These are phyloP conservation scores for Cytospora leucostoma DNA, from an alignment of 2,329 filamentous ascomycete species.

Conservation along the genomic window DNA sequence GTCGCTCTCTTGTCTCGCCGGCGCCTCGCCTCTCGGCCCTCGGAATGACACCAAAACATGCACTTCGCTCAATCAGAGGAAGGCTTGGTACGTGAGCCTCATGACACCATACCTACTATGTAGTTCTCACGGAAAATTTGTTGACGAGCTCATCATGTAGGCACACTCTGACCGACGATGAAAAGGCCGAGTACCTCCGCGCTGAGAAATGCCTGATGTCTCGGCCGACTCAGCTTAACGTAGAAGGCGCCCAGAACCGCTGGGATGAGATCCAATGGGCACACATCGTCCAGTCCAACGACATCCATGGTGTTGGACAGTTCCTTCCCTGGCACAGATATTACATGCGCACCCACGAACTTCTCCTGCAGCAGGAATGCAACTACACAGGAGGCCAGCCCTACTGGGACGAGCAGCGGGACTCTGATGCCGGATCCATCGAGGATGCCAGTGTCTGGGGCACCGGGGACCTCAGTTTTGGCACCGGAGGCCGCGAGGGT, in stretches of 20 bases:
- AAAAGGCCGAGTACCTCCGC: conserved; percentile 37
- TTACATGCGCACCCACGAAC: conserved; percentile 38
- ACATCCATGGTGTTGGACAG: conserved; percentile 36
- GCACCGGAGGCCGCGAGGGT: conserved; percentile 37
- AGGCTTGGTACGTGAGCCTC: neutral
- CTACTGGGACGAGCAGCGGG: conserved; percentile 41
- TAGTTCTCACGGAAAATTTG: neutral
- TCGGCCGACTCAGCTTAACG: conserved; percentile 30
- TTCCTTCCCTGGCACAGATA: conserved; percentile 42
- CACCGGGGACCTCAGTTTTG: conserved; percentile 26
- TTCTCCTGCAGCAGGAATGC: conserved; percentile 38
- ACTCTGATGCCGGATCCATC: conserved; percentile 33
- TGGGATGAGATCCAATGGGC: conserved; percentile 40
- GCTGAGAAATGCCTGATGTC: conserved; percentile 39
- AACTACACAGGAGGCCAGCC: conserved; percentile 32
- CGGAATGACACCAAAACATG: neutral
- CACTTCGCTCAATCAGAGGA: conserved; percentile 13
- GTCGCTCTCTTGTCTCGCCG: neutral
- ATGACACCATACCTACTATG: too few relatives aligned
- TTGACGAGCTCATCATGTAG: neutral
- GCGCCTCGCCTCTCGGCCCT: neutral
- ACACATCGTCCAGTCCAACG: conserved; percentile 35
- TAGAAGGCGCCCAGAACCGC: conserved; percentile 34
- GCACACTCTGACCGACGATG: conserved; percentile 19
- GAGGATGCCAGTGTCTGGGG: conserved; percentile 35